Percentiles rank a stretch among this genome's conserved stretches.
Conservation (phyloP, 345 rosid genomes). For the Noccaea bulbosa region DNA sequence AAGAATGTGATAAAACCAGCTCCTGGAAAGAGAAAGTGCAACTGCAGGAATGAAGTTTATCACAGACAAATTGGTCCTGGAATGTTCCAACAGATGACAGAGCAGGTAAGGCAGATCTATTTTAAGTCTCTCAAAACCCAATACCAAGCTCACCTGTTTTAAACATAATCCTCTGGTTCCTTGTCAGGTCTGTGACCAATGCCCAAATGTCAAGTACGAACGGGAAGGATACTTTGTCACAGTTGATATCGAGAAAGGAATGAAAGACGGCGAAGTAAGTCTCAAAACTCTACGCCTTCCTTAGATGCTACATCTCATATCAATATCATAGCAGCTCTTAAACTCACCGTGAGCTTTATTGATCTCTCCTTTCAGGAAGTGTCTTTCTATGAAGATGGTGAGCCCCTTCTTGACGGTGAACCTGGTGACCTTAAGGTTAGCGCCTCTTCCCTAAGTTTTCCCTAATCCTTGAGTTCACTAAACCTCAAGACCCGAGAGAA, state of each 20-base stretch:
- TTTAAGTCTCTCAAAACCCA: constrained; percentile 4
- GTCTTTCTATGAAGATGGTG: constrained; percentile 95
- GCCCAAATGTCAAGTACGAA: constrained; percentile 90
- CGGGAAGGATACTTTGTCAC: constrained; percentile 87
- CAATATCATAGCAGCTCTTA: neutral
- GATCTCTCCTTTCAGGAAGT: constrained; percentile 65
- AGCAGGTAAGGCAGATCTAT: constrained; percentile 57
- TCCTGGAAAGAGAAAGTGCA: constrained; percentile 92
- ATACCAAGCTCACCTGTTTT: neutral
- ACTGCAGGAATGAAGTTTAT: constrained; percentile 97
- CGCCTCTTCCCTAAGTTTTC: constrained; percentile 28
- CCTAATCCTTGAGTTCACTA: neutral
- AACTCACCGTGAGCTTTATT: constrained; percentile 15
- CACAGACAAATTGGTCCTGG: constrained; percentile 99
- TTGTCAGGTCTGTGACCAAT: constrained; percentile 90
- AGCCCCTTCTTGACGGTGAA: constrained; percentile 92
- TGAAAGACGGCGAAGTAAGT: constrained; percentile 97
- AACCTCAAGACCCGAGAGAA: neutral
- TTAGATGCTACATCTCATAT: neutral
- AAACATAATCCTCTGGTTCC: constrained; percentile 8
- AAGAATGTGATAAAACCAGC: constrained; percentile 92
- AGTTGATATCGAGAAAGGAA: constrained; percentile 99
- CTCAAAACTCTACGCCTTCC: neutral
- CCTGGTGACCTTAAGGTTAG: constrained; percentile 96
- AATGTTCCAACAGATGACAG: constrained; percentile 99